Percentiles rank a stretch among this genome's conserved stretches.
These are phyloP conservation scores for Venturia asperata DNA, from an alignment of 2,329 filamentous ascomycete species.

Conservation along the genomic window DNA sequence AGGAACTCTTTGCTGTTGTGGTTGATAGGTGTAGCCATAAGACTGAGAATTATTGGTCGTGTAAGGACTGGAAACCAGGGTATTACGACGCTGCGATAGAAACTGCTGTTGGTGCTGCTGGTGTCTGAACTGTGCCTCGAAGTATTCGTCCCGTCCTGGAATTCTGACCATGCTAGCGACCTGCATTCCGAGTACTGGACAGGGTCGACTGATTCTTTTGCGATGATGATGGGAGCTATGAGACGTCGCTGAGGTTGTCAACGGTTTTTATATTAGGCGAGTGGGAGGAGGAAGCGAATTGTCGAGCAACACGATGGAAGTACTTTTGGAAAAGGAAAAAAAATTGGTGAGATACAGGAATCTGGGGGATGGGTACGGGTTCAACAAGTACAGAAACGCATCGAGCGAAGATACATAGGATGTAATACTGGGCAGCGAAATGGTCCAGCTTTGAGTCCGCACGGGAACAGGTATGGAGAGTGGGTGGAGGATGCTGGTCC, in stretches of 20 bases:
- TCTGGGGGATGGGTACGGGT: too few species aligned
- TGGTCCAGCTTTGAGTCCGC: constrained; percentile 7
- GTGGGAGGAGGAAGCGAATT: neutral
- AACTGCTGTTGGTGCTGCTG: constrained; percentile 20
- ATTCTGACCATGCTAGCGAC: constrained; percentile 39
- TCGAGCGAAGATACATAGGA: neutral
- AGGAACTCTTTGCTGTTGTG: constrained; percentile 33
- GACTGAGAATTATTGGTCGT: constrained; percentile 20
- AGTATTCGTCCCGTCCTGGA: constrained; percentile 22
- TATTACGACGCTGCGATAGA: constrained; percentile 1
- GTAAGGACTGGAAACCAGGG: constrained; percentile 20
- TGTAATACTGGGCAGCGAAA: constrained; percentile 1
- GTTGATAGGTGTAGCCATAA: constrained; percentile 41
- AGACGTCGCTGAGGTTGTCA: neutral
- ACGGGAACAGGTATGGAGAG: constrained; percentile 1
- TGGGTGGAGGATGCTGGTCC: constrained; percentile 13
- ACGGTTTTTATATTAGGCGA: neutral
- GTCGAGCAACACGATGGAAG: neutral
- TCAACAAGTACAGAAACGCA: neutral
- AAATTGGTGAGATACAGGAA: too few species aligned
- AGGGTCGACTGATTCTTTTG: neutral
- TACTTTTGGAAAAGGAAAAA: neutral
- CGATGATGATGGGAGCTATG: neutral
- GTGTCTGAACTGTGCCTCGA: constrained; percentile 20
- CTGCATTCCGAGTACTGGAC: constrained; percentile 29